Base-by-base conservation (phyloP, 257 asterid genomes). In the Fraxinus quadrangulata region DNA sequence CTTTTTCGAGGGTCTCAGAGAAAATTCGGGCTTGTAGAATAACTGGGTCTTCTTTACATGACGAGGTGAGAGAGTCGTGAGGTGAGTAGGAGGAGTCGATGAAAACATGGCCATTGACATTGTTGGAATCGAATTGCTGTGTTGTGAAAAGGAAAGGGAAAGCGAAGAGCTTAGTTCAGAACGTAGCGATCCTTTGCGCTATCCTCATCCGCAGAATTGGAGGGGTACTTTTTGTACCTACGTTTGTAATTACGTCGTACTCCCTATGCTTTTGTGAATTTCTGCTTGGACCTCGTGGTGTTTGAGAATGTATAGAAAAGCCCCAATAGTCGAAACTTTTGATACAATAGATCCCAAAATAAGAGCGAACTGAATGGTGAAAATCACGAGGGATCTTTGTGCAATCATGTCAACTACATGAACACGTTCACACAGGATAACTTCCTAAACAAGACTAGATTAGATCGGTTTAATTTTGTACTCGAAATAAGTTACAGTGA, bases 81-180 rank as follows among this genome's bases (percentile, higher is more conserved):
- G 86, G 21, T 88, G 84, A 68, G 81, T 82, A 0, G 96, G 87
- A 59, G 82, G 72, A 37, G 87, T 56, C 56, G 87, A 72, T 19
- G 91, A 92, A 88, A 86, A 90, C 65, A 88, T 85, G 82, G 96
- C 82, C 85, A 89, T 86, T 37, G 89, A 78, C 92, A 90, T 86
- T 63, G 76, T 75, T 69, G 63, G 69, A 28, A 68, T 11, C 5
- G 17, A 42, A 0, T 63, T 63, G 36, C 36, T 6, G 28, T 5
- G 26, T 56, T n/a, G 10, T 42, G 51, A 42, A 42, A 42, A 12
- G 1, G 67, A 61, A 61, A 63, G 36, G 17, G 69, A 63, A 63
- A 24, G 34, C 34, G 69, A 42, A 2, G 17, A 26, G 36, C 69
- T 63, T 63, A 23, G 65, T 56, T 56, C 66, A 56, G 17, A 24